These are phyloP conservation scores for Penicillium sp. DNA, from an alignment of 2,329 filamentous ascomycete genomes.

Conservation along the genomic window DNA sequence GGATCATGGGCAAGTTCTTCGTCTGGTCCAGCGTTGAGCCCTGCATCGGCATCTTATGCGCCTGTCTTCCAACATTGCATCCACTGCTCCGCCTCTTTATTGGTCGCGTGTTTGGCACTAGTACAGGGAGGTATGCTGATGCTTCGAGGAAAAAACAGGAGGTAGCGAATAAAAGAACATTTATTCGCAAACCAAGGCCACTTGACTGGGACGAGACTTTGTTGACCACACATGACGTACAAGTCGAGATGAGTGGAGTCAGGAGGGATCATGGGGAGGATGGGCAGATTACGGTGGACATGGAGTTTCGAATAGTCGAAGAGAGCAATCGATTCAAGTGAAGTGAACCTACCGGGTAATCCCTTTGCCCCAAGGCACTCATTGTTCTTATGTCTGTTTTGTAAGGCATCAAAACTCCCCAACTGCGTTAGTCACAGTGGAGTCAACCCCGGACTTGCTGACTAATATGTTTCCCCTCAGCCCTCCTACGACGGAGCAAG, in stretches of 20 bases:
- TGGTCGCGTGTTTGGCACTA: background rate
- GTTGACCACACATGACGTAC: background rate
- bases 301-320: background rate
- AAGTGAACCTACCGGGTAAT: background rate
- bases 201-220: background rate
- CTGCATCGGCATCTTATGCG: background rate
- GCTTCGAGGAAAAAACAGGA: background rate
- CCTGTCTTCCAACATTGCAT: background rate
- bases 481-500: background rate
- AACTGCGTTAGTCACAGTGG: background rate
- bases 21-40: background rate
- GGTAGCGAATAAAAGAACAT: background rate
- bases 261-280: background rate
- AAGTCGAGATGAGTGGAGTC: background rate
- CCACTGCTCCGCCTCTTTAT: background rate
- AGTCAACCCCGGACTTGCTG: background rate
- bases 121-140: background rate
- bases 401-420: background rate
- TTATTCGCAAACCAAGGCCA: background rate
- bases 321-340: background rate
- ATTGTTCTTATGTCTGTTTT: background rate
- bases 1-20: background rate
- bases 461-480: background rate
- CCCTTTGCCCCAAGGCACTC: background rate
- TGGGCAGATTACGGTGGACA: background rate